Conservation (phyloP, 106 monocot species). For the Acanthochlamys bracteata region DNA sequence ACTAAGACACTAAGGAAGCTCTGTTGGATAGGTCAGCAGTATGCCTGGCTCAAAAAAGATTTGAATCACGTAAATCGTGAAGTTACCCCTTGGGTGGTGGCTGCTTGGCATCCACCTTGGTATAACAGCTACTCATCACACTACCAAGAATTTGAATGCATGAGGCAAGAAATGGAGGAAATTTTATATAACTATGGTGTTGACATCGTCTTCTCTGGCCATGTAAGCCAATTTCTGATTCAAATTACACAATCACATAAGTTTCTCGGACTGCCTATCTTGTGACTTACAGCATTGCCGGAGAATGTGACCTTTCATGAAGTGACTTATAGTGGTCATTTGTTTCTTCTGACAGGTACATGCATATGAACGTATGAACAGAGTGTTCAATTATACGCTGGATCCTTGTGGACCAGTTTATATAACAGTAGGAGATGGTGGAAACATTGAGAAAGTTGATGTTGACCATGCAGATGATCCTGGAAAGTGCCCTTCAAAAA, state of each 20-base stretch:
- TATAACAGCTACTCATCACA: conserved; percentile 89
- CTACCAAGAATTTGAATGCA: conserved; percentile 93
- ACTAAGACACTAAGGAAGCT: not conserved
- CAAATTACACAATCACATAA: not conserved
- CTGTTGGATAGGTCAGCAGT: conserved; percentile 52
- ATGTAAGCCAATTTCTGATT: conserved; percentile 39
- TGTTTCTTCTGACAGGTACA: conserved; percentile 40
- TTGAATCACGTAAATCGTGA: conserved; percentile 36
- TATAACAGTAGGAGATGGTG: conserved; percentile 92
- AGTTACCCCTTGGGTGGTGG: conserved; percentile 82
- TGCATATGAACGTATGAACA: conserved; percentile 87
- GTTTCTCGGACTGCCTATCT: too few species aligned
- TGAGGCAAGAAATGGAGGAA: conserved; percentile 80
- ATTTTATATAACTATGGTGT: conserved; percentile 65
- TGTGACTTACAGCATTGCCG: too few species aligned
- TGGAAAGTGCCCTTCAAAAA: conserved; percentile 63
- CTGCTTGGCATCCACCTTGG: conserved; percentile 90
- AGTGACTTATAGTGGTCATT: not conserved
- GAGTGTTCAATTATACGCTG: conserved; percentile 68
- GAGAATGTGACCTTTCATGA: not conserved
- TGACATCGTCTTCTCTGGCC: conserved; percentile 78
- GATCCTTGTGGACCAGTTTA: conserved; percentile 77
- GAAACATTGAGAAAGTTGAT: conserved; percentile 76
- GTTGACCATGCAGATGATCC: conserved; percentile 73
- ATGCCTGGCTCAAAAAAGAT: conserved; percentile 62